phyloP scores from a whole-genome alignment of 176 grass and related monocot species.

The Bothriochloa decipiens region DNA sequence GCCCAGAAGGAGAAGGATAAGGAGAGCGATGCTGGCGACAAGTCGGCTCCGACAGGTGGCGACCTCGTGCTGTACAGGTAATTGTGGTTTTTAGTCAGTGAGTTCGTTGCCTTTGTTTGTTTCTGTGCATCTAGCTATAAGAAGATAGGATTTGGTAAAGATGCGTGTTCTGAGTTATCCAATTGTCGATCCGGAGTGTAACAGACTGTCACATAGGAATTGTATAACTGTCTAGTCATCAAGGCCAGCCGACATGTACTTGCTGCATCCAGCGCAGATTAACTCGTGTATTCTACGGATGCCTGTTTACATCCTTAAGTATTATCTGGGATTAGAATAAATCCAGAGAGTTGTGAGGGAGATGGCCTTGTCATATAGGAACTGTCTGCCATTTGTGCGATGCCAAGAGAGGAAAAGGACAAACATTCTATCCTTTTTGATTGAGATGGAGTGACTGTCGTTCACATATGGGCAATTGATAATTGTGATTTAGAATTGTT shows the following conservation, averaged over 20 bases:
- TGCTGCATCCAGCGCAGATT: neutral
- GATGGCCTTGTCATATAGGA: neutral
- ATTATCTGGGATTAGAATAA: neutral
- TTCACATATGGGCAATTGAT: neutral
- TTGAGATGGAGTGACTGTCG: conserved; percentile 25
- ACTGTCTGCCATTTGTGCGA: neutral
- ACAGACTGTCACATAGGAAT: conserved; percentile 16
- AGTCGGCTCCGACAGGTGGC: conserved; percentile 53
- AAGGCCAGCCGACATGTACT: neutral
- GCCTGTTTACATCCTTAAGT: neutral
- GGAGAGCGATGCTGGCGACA: conserved; percentile 45
- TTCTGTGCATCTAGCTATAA: conserved; percentile 7
- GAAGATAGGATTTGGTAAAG: conserved; percentile 17
- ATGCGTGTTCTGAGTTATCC: conserved; percentile 3
- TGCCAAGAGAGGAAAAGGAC: neutral
- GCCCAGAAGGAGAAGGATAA: conserved; percentile 43
- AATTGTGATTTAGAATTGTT: conserved; percentile 9
- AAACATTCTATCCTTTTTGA: conserved; percentile 26
- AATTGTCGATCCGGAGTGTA: neutral
- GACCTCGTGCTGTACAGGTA: conserved; percentile 97
- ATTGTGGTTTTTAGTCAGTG: neutral
- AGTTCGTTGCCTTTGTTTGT: conserved; percentile 22
- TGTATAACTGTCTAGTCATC: conserved; percentile 28
- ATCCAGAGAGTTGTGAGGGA: neutral
- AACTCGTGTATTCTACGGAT: no score